Evolutionary conservation across 306 rosid genomes (phyloP).

Genomic region (Sophora flavescens): DNA sequence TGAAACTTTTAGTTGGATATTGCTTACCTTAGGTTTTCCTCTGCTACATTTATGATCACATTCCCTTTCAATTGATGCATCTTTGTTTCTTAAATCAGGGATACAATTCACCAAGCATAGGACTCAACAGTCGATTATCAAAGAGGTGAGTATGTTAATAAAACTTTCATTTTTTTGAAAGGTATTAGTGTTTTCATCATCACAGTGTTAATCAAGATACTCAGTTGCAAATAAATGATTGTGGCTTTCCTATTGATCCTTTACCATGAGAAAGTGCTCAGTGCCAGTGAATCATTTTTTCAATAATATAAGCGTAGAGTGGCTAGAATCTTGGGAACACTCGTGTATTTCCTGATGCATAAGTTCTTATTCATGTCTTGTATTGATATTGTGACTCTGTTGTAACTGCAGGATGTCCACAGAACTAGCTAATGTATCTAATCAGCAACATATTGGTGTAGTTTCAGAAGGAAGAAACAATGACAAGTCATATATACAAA

Average conservation of each 20-base stretch:
- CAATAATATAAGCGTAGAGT: conserved; percentile 5
- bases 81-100: conserved; percentile 58
- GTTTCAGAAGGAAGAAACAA: conserved; percentile 75
- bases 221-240: conserved; percentile 11
- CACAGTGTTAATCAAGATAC: conserved; percentile 17
- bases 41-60: conserved; percentile 13
- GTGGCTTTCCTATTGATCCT: conserved; percentile 16
- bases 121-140: conserved; percentile 69
- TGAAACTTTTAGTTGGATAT: conserved; percentile 25
- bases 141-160: conserved; percentile 63
- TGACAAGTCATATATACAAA: conserved; percentile 63
- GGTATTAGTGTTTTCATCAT: not conserved
- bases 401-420: conserved; percentile 79
- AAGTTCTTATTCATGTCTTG: not conserved
- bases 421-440: conserved; percentile 65
- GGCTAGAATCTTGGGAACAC: not conserved
- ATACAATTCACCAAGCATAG: conserved; percentile 67
- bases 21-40: not conserved
- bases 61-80: conserved; percentile 36
- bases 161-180: conserved; percentile 23
- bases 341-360: conserved; percentile 10
- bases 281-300: not conserved
- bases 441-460: conserved; percentile 66
- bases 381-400: conserved; percentile 38
- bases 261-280: conserved; percentile 3